Base-by-base conservation (phyloP, 805 yeast genomes). In the Kuraishia borneana region DNA sequence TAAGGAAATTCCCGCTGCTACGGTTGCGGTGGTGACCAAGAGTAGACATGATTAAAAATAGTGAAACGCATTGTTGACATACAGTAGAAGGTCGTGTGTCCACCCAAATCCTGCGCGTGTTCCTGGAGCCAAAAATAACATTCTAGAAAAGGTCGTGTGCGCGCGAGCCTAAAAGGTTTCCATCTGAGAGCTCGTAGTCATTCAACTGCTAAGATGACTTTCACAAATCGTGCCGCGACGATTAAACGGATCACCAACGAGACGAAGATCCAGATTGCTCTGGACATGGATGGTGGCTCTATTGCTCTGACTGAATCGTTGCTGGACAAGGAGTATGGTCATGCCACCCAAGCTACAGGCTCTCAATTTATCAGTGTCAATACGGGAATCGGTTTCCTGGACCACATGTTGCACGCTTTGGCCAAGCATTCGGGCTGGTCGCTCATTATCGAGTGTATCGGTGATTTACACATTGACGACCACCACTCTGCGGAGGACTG, bases 381-480 rank as follows among this genome's bases (percentile, higher is more conserved):
- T 48, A 82, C 97, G 0, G 98, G 98, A 35, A 73, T 92, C 36
- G 98, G 97, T 1, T 92, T 92, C 53, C 61, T 89, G 38, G 97
- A 92, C 61, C 98, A 92, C 58, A 92, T 92, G 98, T 64, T 92
- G 32, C 96, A 89, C 49, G 98, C 98, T 0, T 65, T 92, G 46
- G 96, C 97, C 26, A 92, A 92, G 51, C 98, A 92, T 58, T 67
- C 94, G 1, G 97, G 97, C 13, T 92, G 97, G 98, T 83, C 95
- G 9, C 53, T 92, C 37, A 65, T 83, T 22, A 70, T 92, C 14
- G 94, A 82, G 52, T 89, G 97, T 58, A 71, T 80, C 38, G 98
- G 98, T 30, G 98, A 92, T 55, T 63, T 87, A 45, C 94, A 87
- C 56, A 88, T 92, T 36, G 98, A 92, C 56, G 98, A 92, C 58